phyloP scores from a whole-genome alignment of 192 early-diverging fungal species.

The Coemansia sp. region DNA sequence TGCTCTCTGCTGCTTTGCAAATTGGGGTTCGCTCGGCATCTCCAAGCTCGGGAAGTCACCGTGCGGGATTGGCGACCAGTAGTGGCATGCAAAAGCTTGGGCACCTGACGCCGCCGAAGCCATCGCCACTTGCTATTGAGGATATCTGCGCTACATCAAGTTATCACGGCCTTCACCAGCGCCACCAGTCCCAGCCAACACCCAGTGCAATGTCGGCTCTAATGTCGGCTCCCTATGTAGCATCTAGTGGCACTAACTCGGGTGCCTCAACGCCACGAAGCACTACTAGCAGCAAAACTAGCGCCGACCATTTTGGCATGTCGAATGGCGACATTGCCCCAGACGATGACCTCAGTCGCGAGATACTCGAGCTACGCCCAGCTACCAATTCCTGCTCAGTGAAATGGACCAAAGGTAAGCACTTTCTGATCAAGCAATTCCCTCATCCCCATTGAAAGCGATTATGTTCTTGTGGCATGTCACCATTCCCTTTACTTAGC shows the following conservation, averaged over 20 bases:
- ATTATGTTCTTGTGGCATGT: background rate
- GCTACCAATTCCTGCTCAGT: slow-evolving; percentile 30
- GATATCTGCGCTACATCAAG: background rate
- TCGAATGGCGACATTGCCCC: background rate
- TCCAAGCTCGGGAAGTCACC: background rate
- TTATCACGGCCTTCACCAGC: background rate
- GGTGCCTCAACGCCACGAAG: slow-evolving; percentile 8
- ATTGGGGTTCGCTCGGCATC: background rate
- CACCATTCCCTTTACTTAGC: background rate
- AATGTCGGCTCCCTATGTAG: background rate
- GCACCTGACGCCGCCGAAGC: slow-evolving; percentile 5
- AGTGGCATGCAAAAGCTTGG: background rate
- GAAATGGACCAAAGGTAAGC: slow-evolving; percentile 54
- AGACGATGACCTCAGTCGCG: slow-evolving; percentile 30
- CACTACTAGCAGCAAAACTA: background rate
- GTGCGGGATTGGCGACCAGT: background rate
- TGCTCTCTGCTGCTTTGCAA: slow-evolving; percentile 12
- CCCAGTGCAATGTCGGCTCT: background rate
- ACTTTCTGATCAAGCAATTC: background rate
- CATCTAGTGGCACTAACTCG: slow-evolving; percentile 3
- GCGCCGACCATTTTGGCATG: background rate
- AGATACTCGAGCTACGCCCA: slow-evolving; percentile 35
- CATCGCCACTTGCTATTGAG: background rate
- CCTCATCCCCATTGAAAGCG: background rate
- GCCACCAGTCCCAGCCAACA: slow-evolving; percentile 1